These are phyloP conservation scores for Suhomyces anneliseae DNA, from an alignment of 1,139 yeast species.

Conservation along the genomic window DNA sequence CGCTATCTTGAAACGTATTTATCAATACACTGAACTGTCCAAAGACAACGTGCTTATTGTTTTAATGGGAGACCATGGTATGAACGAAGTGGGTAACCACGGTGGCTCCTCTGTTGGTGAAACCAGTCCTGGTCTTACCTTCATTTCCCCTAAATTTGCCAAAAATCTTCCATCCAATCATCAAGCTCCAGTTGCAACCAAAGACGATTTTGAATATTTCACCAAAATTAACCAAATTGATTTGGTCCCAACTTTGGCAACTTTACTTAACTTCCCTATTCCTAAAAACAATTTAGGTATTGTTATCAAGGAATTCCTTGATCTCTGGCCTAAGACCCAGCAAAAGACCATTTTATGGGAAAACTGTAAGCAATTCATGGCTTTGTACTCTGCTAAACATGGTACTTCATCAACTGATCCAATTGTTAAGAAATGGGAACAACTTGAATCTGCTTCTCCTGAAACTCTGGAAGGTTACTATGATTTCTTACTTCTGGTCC, in stretches of 20 bases:
- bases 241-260: conserved; percentile 79
- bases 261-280: conserved; percentile 73
- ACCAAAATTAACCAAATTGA: conserved; percentile 73
- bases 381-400: conserved; percentile 29
- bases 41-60: conserved; percentile 62
- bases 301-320: conserved; percentile 56
- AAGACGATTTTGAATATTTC: conserved; percentile 53
- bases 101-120: conserved; percentile 95
- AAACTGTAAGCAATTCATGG: conserved; percentile 63
- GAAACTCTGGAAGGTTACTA: conserved; percentile 22
- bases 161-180: conserved; percentile 15
- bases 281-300: conserved; percentile 87
- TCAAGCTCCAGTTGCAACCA: conserved; percentile 37
- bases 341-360: conserved; percentile 45
- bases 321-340: conserved; percentile 49
- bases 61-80: conserved; percentile 92
- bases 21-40: conserved; percentile 27
- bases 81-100: conserved; percentile 92
- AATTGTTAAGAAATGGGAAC: conserved; percentile 15
- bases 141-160: conserved; percentile 63
- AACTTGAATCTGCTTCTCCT: not conserved
- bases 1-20: conserved; percentile 53
- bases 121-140: conserved; percentile 77
- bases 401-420: conserved; percentile 11
- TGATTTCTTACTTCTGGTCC: conserved; percentile 49